Evolutionary conservation across 2,329 filamentous ascomycete genomes (phyloP).

Genomic region (Colletotrichum sp.): DNA sequence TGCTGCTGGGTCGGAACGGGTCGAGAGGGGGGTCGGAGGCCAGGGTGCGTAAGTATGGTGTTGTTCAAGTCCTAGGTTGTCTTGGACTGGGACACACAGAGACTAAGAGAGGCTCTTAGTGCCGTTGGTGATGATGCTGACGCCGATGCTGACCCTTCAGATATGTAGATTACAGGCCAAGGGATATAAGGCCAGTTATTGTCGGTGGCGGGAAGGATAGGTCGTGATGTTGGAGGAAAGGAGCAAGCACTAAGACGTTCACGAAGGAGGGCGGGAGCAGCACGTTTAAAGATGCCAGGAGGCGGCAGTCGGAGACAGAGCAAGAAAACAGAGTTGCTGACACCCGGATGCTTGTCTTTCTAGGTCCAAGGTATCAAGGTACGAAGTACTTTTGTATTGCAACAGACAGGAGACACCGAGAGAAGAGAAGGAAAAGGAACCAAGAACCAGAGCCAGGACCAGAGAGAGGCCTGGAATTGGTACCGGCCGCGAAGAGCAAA

Average conservation of each 20-base stretch:
- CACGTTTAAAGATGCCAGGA: background rate
- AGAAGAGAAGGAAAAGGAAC: background rate
- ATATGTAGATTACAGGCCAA: background rate
- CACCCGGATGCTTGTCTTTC: slow-evolving; percentile 3
- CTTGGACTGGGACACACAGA: background rate
- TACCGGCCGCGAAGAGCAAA: background rate
- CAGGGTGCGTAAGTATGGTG: background rate
- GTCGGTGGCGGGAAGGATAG: background rate
- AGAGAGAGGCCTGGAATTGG: background rate
- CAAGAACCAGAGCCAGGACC: background rate
- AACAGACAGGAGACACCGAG: background rate
- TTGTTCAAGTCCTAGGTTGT: background rate
- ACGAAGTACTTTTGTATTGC: background rate
- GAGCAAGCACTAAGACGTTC: background rate
- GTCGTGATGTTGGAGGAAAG: background rate
- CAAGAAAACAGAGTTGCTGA: background rate
- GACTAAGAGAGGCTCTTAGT: background rate
- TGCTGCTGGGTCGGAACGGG: background rate
- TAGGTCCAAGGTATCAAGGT: background rate
- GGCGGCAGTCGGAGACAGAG: background rate
- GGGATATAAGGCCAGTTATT: background rate
- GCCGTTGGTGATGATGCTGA: background rate
- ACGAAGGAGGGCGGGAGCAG: background rate
- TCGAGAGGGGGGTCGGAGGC: background rate
- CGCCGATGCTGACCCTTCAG: background rate